Percentiles rank a stretch among this genome's conserved stretches.
phyloP scores from a whole-genome alignment of 2,329 filamentous ascomycete species.

The Claviceps digitariae region DNA sequence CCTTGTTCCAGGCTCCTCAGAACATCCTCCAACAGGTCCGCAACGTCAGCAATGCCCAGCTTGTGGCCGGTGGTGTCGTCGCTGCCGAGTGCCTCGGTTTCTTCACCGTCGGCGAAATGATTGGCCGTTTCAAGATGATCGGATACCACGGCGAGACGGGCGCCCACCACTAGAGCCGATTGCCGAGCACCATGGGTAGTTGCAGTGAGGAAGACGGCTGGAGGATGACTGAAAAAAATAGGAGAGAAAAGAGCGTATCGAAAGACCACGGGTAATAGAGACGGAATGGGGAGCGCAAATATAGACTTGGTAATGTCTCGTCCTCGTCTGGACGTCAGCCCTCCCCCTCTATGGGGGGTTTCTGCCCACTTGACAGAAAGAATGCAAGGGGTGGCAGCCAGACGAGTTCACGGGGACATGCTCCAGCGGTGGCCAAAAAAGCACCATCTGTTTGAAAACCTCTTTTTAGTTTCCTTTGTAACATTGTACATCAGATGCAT shows the following conservation, averaged over 20 bases:
- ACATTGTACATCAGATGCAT: constrained; percentile 8
- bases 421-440: not conserved
- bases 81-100: constrained; percentile 83
- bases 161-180: constrained; percentile 42
- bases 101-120: constrained; percentile 95
- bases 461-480: constrained; percentile 7
- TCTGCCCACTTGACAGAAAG: not conserved
- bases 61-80: constrained; percentile 63
- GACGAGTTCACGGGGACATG: not conserved
- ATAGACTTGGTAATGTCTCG: not conserved
- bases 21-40: constrained; percentile 44
- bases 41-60: constrained; percentile 56
- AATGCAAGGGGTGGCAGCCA: not conserved
- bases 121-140: constrained; percentile 88
- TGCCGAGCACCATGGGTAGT: not conserved
- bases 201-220: not conserved
- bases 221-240: not conserved
- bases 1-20: constrained; percentile 42
- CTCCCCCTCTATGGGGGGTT: not conserved
- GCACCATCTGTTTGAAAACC: not conserved
- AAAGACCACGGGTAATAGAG: not conserved
- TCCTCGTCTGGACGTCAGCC: not conserved
- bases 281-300: not conserved
- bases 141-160: constrained; percentile 69
- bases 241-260: not conserved